These are phyloP conservation scores for Oropetium thomaeum DNA, from an alignment of 176 grass and related monocot genomes.

Conservation along the genomic window DNA sequence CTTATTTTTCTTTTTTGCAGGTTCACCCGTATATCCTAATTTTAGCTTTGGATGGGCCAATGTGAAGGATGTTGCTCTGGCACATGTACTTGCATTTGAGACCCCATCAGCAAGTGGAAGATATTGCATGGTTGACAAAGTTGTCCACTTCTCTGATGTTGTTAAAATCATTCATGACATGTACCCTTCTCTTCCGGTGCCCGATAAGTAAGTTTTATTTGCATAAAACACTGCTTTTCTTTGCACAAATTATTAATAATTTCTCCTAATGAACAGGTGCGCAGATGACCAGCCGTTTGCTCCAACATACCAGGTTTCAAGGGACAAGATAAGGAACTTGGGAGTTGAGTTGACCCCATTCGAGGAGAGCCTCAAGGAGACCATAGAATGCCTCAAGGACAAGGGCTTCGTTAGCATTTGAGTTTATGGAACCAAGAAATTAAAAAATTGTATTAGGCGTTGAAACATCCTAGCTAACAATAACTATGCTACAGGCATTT, in stretches of 20 bases:
- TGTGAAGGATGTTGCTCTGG: slow-evolving; percentile 47
- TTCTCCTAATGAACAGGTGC: slow-evolving; percentile 35
- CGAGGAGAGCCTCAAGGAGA: slow-evolving; percentile 40
- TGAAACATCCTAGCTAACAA: background rate
- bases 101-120: slow-evolving; percentile 41
- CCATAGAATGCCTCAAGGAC: slow-evolving; percentile 53
- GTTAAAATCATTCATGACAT: slow-evolving; percentile 42
- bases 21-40: slow-evolving; percentile 39
- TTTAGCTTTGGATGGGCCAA: slow-evolving; percentile 33
- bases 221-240: background rate
- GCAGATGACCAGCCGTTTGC: slow-evolving; percentile 45
- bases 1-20: slow-evolving; percentile 10
- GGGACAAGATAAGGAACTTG: slow-evolving; percentile 44
- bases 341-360: slow-evolving; percentile 50
- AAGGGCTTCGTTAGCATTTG: slow-evolving; percentile 46
- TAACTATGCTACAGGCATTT: background rate
- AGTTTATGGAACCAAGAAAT: slow-evolving; percentile 2
- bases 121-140: slow-evolving; percentile 40
- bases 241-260: background rate
- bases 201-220: slow-evolving; percentile 38
- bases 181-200: slow-evolving; percentile 36
- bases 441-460: background rate
- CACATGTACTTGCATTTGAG: slow-evolving; percentile 44
- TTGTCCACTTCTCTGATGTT: slow-evolving; percentile 29
- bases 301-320: slow-evolving; percentile 54